Conservation (phyloP, 2,329 filamentous ascomycete genomes). For the Fusarium proliferatum region DNA sequence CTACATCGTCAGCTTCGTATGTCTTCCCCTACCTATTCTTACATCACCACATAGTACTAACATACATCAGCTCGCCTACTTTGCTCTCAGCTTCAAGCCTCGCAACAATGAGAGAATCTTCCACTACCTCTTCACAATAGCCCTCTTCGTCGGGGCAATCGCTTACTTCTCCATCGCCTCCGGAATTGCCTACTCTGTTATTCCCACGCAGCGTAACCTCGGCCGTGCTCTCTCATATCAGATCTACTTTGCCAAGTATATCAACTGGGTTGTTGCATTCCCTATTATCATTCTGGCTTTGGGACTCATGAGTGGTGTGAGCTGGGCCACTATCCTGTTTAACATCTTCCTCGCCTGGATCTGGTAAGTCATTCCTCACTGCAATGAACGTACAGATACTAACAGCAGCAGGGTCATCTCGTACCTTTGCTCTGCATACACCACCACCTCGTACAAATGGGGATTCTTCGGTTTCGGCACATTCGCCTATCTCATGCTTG, state of each 20-base stretch:
- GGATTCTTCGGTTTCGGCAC: constrained; percentile 67
- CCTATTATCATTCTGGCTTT: constrained; percentile 58
- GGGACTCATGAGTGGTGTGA: constrained; percentile 62
- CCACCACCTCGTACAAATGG: constrained; percentile 64
- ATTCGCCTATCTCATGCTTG: constrained; percentile 57
- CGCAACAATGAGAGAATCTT: constrained; percentile 63
- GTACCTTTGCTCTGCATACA: constrained; percentile 62
- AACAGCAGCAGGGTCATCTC: constrained; percentile 51
- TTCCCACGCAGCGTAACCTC: constrained; percentile 47
- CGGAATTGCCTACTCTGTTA: constrained; percentile 59
- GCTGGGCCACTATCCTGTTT: constrained; percentile 67
- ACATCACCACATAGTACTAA: constrained; percentile 15
- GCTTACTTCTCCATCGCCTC: constrained; percentile 65
- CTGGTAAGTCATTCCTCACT: constrained; percentile 50
- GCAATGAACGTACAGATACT: background rate
- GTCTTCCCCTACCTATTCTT: constrained; percentile 24
- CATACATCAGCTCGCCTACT: constrained; percentile 52
- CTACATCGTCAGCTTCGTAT: constrained; percentile 59
- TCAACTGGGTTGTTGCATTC: constrained; percentile 65
- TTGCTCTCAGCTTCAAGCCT: constrained; percentile 55
- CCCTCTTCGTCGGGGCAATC: constrained; percentile 60
- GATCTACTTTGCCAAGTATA: constrained; percentile 67
- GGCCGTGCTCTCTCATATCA: constrained; percentile 52
- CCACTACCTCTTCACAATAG: constrained; percentile 65
- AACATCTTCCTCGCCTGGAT: constrained; percentile 62